Percentiles rank a stretch among this genome's conserved stretches.
These are phyloP conservation scores for Physaria fendleri DNA, from an alignment of 345 rosid genomes.

Conservation along the genomic window DNA sequence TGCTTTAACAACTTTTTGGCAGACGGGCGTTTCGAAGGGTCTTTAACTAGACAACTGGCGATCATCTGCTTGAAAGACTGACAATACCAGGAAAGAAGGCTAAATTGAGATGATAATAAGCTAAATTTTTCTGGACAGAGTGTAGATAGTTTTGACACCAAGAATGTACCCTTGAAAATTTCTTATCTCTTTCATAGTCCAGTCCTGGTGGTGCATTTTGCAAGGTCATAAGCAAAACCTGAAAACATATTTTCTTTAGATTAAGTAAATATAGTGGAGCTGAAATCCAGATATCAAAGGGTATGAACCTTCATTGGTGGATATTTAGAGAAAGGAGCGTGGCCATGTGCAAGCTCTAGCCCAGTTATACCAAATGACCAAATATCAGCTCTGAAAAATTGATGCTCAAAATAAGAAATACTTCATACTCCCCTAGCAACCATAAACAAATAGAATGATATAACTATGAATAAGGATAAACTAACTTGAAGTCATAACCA, in stretches of 20 bases:
- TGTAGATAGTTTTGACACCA: background rate
- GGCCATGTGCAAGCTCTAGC: slow-evolving; percentile 97
- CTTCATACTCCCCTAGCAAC: too few relatives aligned
- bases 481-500: slow-evolving; percentile 96
- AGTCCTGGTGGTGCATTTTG: slow-evolving; percentile 99
- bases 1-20: slow-evolving; percentile 77
- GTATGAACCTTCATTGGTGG: slow-evolving; percentile 93
- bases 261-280: background rate
- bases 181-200: slow-evolving; percentile 91
- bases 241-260: slow-evolving; percentile 30
- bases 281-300: background rate
- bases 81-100: slow-evolving; percentile 23
- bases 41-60: slow-evolving; percentile 97
- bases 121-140: background rate
- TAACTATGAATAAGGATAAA: slow-evolving; percentile 9
- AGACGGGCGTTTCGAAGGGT: slow-evolving; percentile 91
- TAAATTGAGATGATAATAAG: background rate
- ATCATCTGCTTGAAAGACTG: slow-evolving; percentile 99
- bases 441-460: slow-evolving; percentile 10
- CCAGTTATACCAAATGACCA: slow-evolving; percentile 99
- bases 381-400: slow-evolving; percentile 84
- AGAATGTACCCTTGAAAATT: slow-evolving; percentile 77
- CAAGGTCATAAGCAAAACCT: slow-evolving; percentile 99
- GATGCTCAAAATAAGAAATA: slow-evolving; percentile 29
- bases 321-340: slow-evolving; percentile 98